Base-by-base conservation (phyloP, 192 early-diverging fungal species). In the Coemansia sp. region DNA sequence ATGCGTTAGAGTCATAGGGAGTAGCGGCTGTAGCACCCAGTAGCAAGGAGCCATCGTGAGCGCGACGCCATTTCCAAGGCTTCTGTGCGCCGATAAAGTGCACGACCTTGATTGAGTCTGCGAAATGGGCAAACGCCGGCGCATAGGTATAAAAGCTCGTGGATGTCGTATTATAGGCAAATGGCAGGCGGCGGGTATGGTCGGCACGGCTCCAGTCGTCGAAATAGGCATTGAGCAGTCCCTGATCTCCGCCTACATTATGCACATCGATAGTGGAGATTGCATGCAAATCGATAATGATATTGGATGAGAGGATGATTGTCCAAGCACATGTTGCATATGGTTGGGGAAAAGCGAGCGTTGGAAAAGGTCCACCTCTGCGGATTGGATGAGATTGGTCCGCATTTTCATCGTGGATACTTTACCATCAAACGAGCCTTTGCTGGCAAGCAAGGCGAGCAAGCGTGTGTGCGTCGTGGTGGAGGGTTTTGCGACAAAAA, bases 71-170 rank as follows among this genome's bases (percentile, higher is more conserved):
- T 62, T 72, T 73, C 96, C 96, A 98, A 14, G 96, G 96, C 81
- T 98, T 98, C 17, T 84, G 72, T 2, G 68, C 68, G 1, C 96
- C 96, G 53, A 95, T 91, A 84, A 98, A 98, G 69, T 98, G 96
- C 38, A 93, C 86, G 38, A 94, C 89, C 15, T 88, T 86, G 50
- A 95, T 89, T 32, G 86, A 69, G 34, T 80, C 60, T 5, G 85
- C 68, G 74, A 90, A 95, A 23, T 87, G 87, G 19, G 85, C 82
- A 74, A 90, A 93, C 0, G 96, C 96, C 3, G 96, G 96, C 41
- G 86, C 85, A 66, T 91, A 89, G 41, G 85, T 87, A 72, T 73
- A 72, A 60, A 79, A 62, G 55, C 75, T 66, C 10, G 63, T 76
- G 3, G 62, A 64, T 0, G 72, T 75, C 2, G 80, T 69, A 67